phyloP scores from a whole-genome alignment of 2,329 filamentous ascomycete species.

The Botrytis porri region DNA sequence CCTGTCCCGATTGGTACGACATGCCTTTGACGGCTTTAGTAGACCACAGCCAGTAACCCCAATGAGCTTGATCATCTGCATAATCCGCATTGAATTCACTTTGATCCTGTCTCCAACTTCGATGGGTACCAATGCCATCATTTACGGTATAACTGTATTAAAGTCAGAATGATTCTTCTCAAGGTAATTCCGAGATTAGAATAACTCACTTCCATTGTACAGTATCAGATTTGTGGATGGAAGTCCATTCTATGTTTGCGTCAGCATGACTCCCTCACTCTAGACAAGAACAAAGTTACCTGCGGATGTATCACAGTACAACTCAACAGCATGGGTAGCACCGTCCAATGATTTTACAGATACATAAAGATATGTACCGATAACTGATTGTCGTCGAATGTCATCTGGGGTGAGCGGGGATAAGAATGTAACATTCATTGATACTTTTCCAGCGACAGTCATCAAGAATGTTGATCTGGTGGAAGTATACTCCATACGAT shows the following conservation, averaged over 20 bases:
- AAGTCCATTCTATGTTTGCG: slow-evolving; percentile 60
- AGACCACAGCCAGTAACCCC: slow-evolving; percentile 77
- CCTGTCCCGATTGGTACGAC: slow-evolving; percentile 67
- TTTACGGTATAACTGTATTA: slow-evolving; percentile 27
- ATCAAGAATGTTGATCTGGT: slow-evolving; percentile 69
- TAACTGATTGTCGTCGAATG: slow-evolving; percentile 62
- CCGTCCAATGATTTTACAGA: slow-evolving; percentile 62
- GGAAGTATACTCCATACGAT: slow-evolving; percentile 66
- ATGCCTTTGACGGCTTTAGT: slow-evolving; percentile 56
- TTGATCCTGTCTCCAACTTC: slow-evolving; percentile 29
- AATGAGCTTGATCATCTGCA: slow-evolving; percentile 57
- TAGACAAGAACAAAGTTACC: slow-evolving; percentile 45
- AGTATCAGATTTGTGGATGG: slow-evolving; percentile 54
- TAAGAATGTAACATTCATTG: slow-evolving; percentile 66
- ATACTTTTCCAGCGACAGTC: slow-evolving; percentile 58
- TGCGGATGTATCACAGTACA: slow-evolving; percentile 71
- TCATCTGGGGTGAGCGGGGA: slow-evolving; percentile 70
- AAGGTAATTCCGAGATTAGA: slow-evolving; percentile 54
- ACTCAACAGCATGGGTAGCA: slow-evolving; percentile 58
- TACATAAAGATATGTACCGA: slow-evolving; percentile 68
- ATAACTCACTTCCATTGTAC: slow-evolving; percentile 63
- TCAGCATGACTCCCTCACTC: neutral
- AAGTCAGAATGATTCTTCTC: slow-evolving; percentile 47
- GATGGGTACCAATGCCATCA: slow-evolving; percentile 31
- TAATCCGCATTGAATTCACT: slow-evolving; percentile 36